Evolutionary conservation across 352 stramenopile genomes (phyloP).

Genomic region (Achlya hypogyna): DNA sequence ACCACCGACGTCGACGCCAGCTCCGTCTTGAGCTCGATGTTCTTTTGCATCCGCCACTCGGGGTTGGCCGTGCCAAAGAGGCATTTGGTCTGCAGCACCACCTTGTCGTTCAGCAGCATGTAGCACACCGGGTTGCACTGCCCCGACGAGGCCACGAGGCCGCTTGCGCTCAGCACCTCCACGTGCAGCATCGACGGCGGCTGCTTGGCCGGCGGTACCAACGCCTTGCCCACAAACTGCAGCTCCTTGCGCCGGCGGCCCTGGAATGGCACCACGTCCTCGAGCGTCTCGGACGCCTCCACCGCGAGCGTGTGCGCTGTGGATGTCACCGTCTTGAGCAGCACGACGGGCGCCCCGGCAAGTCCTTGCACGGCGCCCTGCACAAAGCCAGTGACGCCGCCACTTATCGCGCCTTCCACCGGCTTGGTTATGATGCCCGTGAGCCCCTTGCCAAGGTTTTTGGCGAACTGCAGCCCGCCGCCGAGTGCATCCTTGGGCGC

Average conservation of each 20-base stretch:
- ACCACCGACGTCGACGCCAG: conserved; percentile 25
- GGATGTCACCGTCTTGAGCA: conserved; percentile 77
- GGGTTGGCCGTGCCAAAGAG: conserved; percentile 82
- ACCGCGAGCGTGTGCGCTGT: conserved; percentile 70
- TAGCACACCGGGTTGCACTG: conserved; percentile 64
- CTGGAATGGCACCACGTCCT: conserved; percentile 69
- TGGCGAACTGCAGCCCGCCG: conserved; percentile 73
- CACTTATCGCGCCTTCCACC: conserved; percentile 71
- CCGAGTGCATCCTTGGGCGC: conserved; percentile 30
- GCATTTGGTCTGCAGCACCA: conserved; percentile 61
- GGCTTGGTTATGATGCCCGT: conserved; percentile 82
- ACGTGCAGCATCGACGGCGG: conserved; percentile 45
- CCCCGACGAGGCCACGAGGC: conserved; percentile 54
- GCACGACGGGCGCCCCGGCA: conserved; percentile 62
- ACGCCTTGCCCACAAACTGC: conserved; percentile 49
- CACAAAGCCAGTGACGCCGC: conserved; percentile 65
- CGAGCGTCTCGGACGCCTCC: conserved; percentile 68
- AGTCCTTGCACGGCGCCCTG: conserved; percentile 72
- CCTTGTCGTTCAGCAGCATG: conserved; percentile 54
- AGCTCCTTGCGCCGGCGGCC: conserved; percentile 60
- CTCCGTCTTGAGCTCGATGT: conserved; percentile 34
- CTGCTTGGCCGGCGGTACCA: conserved; percentile 45
- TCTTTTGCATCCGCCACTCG: conserved; percentile 65
- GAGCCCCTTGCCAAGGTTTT: conserved; percentile 75
- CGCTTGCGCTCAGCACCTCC: conserved; percentile 63